Evolutionary conservation across 805 yeast genomes (phyloP).

Genomic region (Monosporozyma aerobia): DNA sequence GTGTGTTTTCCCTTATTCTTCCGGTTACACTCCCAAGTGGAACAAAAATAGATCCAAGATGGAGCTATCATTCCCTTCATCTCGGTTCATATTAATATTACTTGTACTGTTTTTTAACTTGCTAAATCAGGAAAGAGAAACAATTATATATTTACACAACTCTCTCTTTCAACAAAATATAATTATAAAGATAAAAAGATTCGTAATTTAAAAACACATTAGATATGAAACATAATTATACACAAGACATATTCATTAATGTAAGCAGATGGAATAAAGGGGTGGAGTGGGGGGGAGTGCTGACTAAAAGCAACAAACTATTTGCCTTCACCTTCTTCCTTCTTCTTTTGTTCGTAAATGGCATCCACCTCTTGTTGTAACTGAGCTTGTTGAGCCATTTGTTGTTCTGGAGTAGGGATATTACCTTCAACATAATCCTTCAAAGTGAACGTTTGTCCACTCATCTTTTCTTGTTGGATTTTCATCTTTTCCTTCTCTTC

Average conservation of each 20-base stretch:
- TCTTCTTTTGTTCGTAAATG: conserved; percentile 25
- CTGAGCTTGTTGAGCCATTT: conserved; percentile 35
- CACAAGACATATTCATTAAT: background rate
- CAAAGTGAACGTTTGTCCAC: conserved; percentile 73
- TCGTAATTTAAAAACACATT: no score
- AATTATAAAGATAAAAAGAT: no score
- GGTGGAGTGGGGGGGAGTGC: background rate
- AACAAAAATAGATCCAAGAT: no score
- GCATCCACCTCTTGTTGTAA: conserved; percentile 34
- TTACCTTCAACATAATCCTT: conserved; percentile 82
- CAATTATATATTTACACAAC: no score
- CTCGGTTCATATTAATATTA: no score
- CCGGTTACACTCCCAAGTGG: no score
- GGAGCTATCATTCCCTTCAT: no score
- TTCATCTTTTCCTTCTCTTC: conserved; percentile 63
- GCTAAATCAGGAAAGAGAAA: no score
- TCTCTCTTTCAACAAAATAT: no score
- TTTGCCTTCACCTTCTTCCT: background rate
- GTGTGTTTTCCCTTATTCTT: no score
- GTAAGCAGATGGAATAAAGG: background rate
- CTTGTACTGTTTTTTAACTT: no score
- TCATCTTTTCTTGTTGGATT: conserved; percentile 70
- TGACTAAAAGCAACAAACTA: background rate
- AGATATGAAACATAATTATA: background rate
- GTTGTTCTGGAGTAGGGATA: conserved; percentile 65